These are phyloP conservation scores for Suillus hirtellus DNA, from an alignment of 768 basidiomycete species.

Conservation along the genomic window DNA sequence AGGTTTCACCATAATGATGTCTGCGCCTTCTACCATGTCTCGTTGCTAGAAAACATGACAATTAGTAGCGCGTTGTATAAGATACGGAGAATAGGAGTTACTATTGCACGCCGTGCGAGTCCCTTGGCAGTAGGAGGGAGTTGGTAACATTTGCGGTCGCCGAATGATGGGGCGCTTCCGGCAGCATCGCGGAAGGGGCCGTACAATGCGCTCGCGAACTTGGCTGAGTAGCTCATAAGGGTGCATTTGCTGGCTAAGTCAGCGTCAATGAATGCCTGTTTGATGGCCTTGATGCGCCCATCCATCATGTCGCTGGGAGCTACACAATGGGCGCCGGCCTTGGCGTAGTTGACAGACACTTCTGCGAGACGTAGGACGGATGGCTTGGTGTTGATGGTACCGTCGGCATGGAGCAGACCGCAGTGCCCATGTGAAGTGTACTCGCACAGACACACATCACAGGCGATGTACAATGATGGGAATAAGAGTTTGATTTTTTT, in stretches of 20 bases:
- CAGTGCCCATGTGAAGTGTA: conserved; percentile 99
- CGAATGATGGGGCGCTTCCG: conserved; percentile 92
- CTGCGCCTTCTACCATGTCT: conserved; percentile 88
- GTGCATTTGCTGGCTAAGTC: conserved; percentile 87
- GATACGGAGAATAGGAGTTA: conserved; percentile 40
- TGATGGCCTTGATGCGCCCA: conserved; percentile 88
- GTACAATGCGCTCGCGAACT: conserved; percentile 93
- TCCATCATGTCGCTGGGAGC: conserved; percentile 99
- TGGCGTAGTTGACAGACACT: conserved; percentile 89
- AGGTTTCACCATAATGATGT: conserved; percentile 99
- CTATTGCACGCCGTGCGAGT: conserved; percentile 90
- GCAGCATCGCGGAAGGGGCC: conserved; percentile 99
- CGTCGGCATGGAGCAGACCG: conserved; percentile 72
- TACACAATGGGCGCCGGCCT: conserved; percentile 96
- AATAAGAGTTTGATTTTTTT: conserved; percentile 72
- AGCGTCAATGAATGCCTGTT: conserved; percentile 76
- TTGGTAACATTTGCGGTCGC: conserved; percentile 97
- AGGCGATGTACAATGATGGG: conserved; percentile 85
- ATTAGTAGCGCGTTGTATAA: conserved; percentile 6
- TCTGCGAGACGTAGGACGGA: conserved; percentile 89
- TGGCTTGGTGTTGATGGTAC: conserved; percentile 72
- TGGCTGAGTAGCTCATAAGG: conserved; percentile 96
- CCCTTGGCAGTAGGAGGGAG: conserved; percentile 87
- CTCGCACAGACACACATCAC: conserved; percentile 99
- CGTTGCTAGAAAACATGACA: conserved; percentile 57